A percentile compares a stretch with the other conserved stretches of the same genome.
Evolutionary conservation across 192 early-diverging fungal genomes (phyloP).

Genomic region (Mortierella claussenii): DNA sequence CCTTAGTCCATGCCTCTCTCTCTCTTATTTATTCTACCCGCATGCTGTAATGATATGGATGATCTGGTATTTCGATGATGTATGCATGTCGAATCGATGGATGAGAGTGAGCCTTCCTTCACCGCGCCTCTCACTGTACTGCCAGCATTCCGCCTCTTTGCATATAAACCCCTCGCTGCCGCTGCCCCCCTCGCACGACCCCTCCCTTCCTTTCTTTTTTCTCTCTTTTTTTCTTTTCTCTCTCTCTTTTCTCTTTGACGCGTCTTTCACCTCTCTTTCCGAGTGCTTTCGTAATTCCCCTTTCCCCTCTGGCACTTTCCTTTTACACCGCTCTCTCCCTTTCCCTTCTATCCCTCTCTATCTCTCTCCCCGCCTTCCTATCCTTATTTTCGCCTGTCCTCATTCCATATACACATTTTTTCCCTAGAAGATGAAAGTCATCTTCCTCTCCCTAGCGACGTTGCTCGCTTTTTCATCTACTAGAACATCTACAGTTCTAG

Average conservation of each 20-base stretch:
- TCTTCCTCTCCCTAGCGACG: conserved; percentile 10
- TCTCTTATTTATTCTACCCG: too few relatives aligned
- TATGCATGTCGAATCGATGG: too few relatives aligned
- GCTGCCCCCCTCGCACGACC: not conserved
- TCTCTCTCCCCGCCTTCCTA: conserved; percentile 8
- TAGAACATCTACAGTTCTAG: not conserved
- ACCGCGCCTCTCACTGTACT: not conserved
- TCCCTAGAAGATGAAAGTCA: conserved; percentile 2
- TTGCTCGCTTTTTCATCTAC: conserved; percentile 1
- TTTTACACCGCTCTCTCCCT: not conserved
- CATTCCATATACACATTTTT: not conserved
- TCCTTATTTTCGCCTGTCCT: conserved; percentile 1
- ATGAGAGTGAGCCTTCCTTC: too few relatives aligned
- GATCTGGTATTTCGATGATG: too few relatives aligned
- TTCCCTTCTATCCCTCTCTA: not conserved
- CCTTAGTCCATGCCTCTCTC: too few relatives aligned
- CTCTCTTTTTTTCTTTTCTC: not conserved
- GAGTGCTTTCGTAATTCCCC: too few relatives aligned
- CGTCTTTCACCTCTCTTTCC: not conserved
- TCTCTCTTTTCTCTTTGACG: not conserved
- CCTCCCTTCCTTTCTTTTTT: not conserved
- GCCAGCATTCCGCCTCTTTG: not conserved
- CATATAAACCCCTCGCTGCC: not conserved
- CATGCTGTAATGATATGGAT: too few relatives aligned
- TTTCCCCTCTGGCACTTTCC: too few relatives aligned